Base-by-base conservation (phyloP, 108 stramenopile genomes). In the Pseudonitzschia multistriata region DNA sequence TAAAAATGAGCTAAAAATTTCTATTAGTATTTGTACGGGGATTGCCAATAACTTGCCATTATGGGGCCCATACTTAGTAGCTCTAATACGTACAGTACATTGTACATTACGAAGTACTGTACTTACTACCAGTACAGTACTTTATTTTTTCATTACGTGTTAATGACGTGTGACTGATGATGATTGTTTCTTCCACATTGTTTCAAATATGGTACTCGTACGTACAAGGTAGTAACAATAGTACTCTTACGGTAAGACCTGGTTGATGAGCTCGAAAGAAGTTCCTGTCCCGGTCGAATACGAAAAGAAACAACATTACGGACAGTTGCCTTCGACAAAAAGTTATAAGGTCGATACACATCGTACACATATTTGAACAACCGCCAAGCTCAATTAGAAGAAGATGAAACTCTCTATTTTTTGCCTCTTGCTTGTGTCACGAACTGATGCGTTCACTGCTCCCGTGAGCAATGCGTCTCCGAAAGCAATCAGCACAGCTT, bases 371-470 rank as follows among this genome's bases (percentile, higher is more conserved):
- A n/a, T n/a, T n/a, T n/a, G n/a, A n/a, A n/a, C n/a, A n/a, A n/a
- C 37, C 7, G 37, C 10, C 5, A 5, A 39, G 10, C 37, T 39
- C 37, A 39, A 39, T 39, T 39, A 5, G 37, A 5, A 5, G 37
- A 74, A 67, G 19, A 76, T 76, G 75, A 70, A 66, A 22, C 22
- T 76, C n/a, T 65, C 62, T 31, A 47, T 70, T 21, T 13, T 76
- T n/a, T 56, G 64, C 24, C 14, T 65, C 13, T 31, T 68, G 5
- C 17, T 24, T 28, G 13, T 76, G 19, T 50, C 75, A 10, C 27
- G 48, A 27, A 17, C 69, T 24, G 56, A 62, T 29, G 75, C 75
- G 11, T 76, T 76, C 39, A 47, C 47, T 19, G 7, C 61, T 48
- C 69, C 62, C 8, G 22, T 62, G 29, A 55, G 27, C 54, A 55